These are phyloP conservation scores for Pseudogymnoascus sp. DNA, from an alignment of 2,329 filamentous ascomycete species.

Conservation along the genomic window DNA sequence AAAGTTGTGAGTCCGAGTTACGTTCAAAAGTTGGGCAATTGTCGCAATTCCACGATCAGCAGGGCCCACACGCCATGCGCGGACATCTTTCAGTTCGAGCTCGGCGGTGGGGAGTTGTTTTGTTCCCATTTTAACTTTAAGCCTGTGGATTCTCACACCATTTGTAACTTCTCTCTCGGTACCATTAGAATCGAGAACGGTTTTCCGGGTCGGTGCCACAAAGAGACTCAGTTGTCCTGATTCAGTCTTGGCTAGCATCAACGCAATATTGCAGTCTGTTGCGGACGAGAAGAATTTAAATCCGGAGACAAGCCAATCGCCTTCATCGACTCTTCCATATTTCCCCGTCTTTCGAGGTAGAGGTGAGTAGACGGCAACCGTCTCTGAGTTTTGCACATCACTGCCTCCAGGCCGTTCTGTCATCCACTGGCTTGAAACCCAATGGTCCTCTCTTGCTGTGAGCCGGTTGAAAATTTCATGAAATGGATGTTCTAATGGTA, in stretches of 20 bases:
- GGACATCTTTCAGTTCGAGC: constrained; percentile 12
- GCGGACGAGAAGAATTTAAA: constrained; percentile 14
- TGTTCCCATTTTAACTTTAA: constrained; percentile 14
- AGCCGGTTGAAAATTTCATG: constrained; percentile 32
- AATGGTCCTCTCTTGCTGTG: constrained; percentile 35
- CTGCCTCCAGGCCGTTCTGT: constrained; percentile 46
- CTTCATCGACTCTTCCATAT: constrained; percentile 12
- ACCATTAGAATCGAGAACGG: constrained; percentile 3
- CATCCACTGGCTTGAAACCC: constrained; percentile 52
- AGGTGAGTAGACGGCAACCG: constrained; percentile 31
- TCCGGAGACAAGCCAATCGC: constrained; percentile 12
- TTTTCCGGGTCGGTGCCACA: constrained; percentile 11
- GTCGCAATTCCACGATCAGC: constrained; percentile 11
- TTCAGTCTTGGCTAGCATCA: constrained; percentile 14
- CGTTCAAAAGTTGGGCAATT: constrained; percentile 12
- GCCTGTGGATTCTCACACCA: constrained; percentile 13
- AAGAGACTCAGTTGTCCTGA: constrained; percentile 12
- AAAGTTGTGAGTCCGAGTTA: constrained; percentile 34
- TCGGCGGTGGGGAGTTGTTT: constrained; percentile 15
- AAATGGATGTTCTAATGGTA: constrained; percentile 23
- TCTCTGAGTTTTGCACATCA: constrained; percentile 46
- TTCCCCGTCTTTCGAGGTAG: constrained; percentile 11
- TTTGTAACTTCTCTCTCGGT: constrained; percentile 13
- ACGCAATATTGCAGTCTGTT: constrained; percentile 12
- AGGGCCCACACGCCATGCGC: constrained; percentile 11